Base-by-base conservation (phyloP, 106 monocot species). In the Dioscorea dumetorum region DNA sequence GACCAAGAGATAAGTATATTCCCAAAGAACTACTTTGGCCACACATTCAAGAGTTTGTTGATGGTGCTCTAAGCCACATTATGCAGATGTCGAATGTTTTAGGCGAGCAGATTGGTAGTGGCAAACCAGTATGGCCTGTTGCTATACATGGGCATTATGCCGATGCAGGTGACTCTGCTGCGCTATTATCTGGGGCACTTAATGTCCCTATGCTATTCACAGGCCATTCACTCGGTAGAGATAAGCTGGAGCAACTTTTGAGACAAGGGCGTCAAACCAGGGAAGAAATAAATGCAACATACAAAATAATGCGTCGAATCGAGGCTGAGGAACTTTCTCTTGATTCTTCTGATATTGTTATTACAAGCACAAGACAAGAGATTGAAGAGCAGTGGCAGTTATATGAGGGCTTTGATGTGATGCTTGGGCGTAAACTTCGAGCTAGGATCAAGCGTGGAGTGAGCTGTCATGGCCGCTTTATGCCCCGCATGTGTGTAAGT, bases 141-240 rank as follows among this genome's bases (percentile, higher is more conserved):
- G 77, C 82, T 68, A 89, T 97, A 35, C 97, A 97, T 70, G 97
- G 97, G 12, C 97, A 97, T 79, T 97, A 97, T 80, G 97, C 97
- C 54, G 97, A 97, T 89, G 97, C 97, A 52, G 97, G 97, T 60
- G 92, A 97, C 61, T 91, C 91, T 60, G 88, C 89, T 72, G 88
- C 97, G 22, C 56, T 97, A 33, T 61, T 97, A 8, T 97, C 97
- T 41, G 91, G 97, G 57, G 85, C 89, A 34, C 50, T 97, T 8
- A 97, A 97, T 75, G 97, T 97, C 7, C 97, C 97, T 24, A 97
- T 97, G 97, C 21, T 97, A 50, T 97, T 92, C 70, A 97, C 97
- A 22, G 97, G 97, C 49, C 97, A 97, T 77, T 97, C 97, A 67
- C 82, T 97, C 64, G 97, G 97, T 16, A 91, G 92, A 78, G 91